Evolutionary conservation across 2,329 filamentous ascomycete species (phyloP), one percentile per base, ranked within the genome.

Genomic region (Diaporthe sp.): DNA sequence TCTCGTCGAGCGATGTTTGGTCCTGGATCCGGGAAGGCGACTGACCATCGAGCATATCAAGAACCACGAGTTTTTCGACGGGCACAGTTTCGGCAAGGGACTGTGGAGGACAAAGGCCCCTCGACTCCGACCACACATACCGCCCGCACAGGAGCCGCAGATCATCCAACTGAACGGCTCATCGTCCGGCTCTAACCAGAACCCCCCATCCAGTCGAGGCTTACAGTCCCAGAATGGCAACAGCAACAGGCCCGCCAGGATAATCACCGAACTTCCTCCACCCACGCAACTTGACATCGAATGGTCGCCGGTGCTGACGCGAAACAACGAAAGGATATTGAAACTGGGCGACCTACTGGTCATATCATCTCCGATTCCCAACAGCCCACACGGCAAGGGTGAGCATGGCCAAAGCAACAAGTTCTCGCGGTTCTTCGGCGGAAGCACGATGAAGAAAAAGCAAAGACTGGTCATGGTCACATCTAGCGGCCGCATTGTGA

Each of bases 211-310:
- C 35, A 53, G 63, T 19, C 81, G 82, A 75, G 78, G 79, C 15
- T 77, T 78, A 58, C 78, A 84, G 35, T 84, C 82, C 70, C 82
- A 82, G 2, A 90, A 89, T 70, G 87, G 86, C 47, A 85, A 86
- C 35, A 50, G 68, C 39, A 35, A 39, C 53, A 87, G 95, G 72
- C 93, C 95, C 42, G 89, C 94, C 2, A 89, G 95, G 75, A 92
- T 98, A 75, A 97, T 99, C 75, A 98, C 97, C 1, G 97, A 99
- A 82, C 88, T 99, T 13, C 95, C 97, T 22, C 96, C 97, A n/a
- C 97, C 97, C 0, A 98, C 94, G 68, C 97, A 98, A 82, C 87
- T 99, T 35, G 97, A 99, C 81, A 97, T 99, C 73, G 97, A 99
- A 84, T 99, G 97, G 97, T 98, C 96, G 0, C 97, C 97, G 0